Evolutionary conservation across 441 rosid species (phyloP).

Genomic region (Francoa sonchifolia): DNA sequence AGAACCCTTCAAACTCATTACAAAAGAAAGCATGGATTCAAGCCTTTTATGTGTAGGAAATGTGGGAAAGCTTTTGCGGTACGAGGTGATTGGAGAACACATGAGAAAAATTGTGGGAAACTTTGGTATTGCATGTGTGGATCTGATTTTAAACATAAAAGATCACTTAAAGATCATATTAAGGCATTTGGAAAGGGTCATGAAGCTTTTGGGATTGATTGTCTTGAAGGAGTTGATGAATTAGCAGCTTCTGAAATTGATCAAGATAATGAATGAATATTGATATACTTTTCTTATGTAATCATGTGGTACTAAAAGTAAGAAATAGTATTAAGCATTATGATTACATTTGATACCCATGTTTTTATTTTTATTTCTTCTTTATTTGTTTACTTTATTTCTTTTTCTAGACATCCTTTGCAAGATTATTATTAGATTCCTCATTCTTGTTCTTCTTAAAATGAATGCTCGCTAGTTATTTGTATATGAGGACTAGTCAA

Average conservation of each 20-base stretch:
- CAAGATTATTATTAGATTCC: too few species aligned
- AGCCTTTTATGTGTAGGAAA: conserved; percentile 79
- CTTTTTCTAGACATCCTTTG: too few species aligned
- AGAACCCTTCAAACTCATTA: conserved; percentile 96
- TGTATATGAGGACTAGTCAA: too few species aligned
- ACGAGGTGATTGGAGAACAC: conserved; percentile 98
- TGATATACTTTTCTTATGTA: background rate
- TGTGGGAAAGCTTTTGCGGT: conserved; percentile 91
- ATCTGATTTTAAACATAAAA: conserved; percentile 90
- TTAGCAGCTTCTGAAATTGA: conserved; percentile 72
- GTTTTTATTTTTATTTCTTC: too few species aligned
- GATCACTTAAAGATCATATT: conserved; percentile 89
- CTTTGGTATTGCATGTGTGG: conserved; percentile 95
- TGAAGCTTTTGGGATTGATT: conserved; percentile 59
- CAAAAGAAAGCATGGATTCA: conserved; percentile 86
- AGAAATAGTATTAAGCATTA: conserved; percentile 1
- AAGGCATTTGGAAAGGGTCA: conserved; percentile 80
- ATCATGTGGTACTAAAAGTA: conserved; percentile 1
- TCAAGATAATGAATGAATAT: conserved; percentile 40
- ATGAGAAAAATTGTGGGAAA: conserved; percentile 97
- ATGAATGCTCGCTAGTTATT: too few species aligned
- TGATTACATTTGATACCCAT: too few species aligned
- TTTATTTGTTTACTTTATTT: too few species aligned
- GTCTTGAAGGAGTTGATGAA: conserved; percentile 55
- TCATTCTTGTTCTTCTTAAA: too few species aligned